Evolutionary conservation across 1,284 basidiomycete genomes (phyloP).

Genomic region (Coniferiporia weirii): DNA sequence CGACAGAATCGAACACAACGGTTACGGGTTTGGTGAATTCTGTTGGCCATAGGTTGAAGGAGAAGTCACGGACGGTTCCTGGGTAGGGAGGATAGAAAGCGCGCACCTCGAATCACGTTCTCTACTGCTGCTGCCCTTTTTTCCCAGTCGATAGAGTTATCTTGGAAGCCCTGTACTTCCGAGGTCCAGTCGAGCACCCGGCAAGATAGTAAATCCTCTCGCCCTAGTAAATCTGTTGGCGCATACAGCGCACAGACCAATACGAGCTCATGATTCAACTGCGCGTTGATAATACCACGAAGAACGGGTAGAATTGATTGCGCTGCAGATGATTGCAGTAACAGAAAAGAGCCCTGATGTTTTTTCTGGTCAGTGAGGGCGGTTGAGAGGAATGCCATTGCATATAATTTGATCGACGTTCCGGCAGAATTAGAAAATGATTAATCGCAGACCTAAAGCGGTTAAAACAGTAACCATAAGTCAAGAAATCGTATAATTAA

Average conservation of each 20-base stretch:
- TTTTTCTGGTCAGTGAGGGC: constrained; percentile 34
- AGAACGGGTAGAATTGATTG: constrained; percentile 61
- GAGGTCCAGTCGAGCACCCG: constrained; percentile 48
- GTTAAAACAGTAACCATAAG: no score
- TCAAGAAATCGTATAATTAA: no score
- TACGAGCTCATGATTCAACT: constrained; percentile 31
- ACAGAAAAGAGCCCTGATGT: constrained; percentile 39
- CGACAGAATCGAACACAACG: constrained; percentile 63
- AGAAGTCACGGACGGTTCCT: not conserved
- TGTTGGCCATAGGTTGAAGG: constrained; percentile 7
- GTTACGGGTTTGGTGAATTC: constrained; percentile 37
- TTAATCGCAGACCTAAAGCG: no score
- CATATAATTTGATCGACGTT: not conserved
- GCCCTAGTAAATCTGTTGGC: constrained; percentile 36
- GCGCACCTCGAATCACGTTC: constrained; percentile 40
- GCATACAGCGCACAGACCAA: constrained; percentile 59
- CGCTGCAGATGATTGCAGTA: constrained; percentile 61
- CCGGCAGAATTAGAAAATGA: not conserved
- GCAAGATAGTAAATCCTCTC: constrained; percentile 23
- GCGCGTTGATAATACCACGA: constrained; percentile 31
- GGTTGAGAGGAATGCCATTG: constrained; percentile 28
- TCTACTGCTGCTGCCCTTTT: constrained; percentile 34
- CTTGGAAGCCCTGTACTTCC: constrained; percentile 50
- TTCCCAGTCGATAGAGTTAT: constrained; percentile 28
- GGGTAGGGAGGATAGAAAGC: constrained; percentile 18